These are phyloP conservation scores for Agastache rugosa DNA, from an alignment of 257 asterid species.

Conservation along the genomic window DNA sequence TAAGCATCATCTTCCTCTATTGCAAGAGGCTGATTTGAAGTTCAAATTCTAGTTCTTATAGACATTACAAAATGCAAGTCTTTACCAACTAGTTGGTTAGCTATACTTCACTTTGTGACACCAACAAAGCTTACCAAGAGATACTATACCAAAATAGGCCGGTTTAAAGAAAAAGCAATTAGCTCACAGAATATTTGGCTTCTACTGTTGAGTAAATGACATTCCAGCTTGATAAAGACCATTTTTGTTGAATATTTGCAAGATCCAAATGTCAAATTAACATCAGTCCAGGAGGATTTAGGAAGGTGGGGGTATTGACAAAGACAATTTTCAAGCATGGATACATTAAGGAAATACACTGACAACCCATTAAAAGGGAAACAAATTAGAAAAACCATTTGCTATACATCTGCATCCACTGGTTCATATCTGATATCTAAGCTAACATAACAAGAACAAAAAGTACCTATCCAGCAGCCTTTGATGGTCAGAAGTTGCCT, in stretches of 20 bases:
- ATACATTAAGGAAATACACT: background rate
- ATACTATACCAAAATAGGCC: conserved; percentile 18
- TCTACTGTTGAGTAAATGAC: conserved; percentile 13
- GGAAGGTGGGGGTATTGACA: background rate
- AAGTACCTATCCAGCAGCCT: conserved; percentile 90
- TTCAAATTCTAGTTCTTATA: background rate
- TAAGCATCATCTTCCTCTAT: conserved; percentile 27
- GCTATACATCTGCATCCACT: background rate
- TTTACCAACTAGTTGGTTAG: conserved; percentile 1
- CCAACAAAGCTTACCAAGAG: conserved; percentile 27
- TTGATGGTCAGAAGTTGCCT: conserved; percentile 96
- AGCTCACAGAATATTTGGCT: conserved; percentile 16
- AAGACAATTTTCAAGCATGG: background rate
- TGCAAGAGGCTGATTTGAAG: conserved; percentile 16
- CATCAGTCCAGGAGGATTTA: background rate
- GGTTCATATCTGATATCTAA: conserved; percentile 18
- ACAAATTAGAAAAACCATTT: background rate
- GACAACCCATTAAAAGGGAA: background rate
- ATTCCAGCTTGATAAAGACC: conserved; percentile 7
- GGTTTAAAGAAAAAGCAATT: background rate
- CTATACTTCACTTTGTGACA: background rate
- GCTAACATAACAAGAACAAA: conserved; percentile 30
- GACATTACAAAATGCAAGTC: conserved; percentile 12
- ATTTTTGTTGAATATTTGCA: conserved; percentile 14
- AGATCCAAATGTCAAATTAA: conserved; percentile 3